These are phyloP conservation scores for Lactifluus rugatus DNA, from an alignment of 768 basidiomycete genomes.

Conservation along the genomic window DNA sequence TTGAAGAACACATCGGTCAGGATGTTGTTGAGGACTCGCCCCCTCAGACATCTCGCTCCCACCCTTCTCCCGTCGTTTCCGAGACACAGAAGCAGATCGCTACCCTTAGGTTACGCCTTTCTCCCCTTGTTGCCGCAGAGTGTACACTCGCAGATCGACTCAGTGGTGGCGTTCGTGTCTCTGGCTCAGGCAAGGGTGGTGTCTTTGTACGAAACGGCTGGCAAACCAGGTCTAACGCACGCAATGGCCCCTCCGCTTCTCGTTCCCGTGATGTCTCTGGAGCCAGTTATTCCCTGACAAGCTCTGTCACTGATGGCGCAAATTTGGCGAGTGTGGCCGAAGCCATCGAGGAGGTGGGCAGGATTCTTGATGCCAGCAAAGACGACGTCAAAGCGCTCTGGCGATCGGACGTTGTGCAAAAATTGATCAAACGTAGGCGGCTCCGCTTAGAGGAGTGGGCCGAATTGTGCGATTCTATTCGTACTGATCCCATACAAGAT, in stretches of 20 bases:
- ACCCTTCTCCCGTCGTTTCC: neutral
- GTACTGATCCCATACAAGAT: constrained; percentile 2
- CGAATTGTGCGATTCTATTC: constrained; percentile 57
- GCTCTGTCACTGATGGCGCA: neutral
- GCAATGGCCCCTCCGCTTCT: constrained; percentile 22
- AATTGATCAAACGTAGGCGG: constrained; percentile 55
- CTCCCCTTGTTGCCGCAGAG: constrained; percentile 53
- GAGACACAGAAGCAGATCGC: constrained; percentile 19
- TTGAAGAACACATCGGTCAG: constrained; percentile 1
- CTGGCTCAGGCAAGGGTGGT: constrained; percentile 66
- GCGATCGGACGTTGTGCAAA: constrained; percentile 61
- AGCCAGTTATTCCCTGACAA: neutral
- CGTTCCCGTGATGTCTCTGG: constrained; percentile 16
- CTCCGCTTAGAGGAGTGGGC: constrained; percentile 81
- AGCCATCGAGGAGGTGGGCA: constrained; percentile 15
- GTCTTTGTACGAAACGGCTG: constrained; percentile 75
- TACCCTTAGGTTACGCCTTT: constrained; percentile 45
- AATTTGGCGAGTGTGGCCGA: constrained; percentile 6
- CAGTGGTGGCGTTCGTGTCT: constrained; percentile 62
- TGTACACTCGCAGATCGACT: constrained; percentile 57
- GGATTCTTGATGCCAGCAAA: constrained; percentile 43
- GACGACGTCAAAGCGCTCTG: constrained; percentile 66
- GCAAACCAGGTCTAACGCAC: constrained; percentile 55
- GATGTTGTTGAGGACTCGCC: neutral
- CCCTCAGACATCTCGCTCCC: neutral